These are phyloP conservation scores for Phyllosticta citriasiana DNA, from an alignment of 2,329 filamentous ascomycete species.

Conservation along the genomic window DNA sequence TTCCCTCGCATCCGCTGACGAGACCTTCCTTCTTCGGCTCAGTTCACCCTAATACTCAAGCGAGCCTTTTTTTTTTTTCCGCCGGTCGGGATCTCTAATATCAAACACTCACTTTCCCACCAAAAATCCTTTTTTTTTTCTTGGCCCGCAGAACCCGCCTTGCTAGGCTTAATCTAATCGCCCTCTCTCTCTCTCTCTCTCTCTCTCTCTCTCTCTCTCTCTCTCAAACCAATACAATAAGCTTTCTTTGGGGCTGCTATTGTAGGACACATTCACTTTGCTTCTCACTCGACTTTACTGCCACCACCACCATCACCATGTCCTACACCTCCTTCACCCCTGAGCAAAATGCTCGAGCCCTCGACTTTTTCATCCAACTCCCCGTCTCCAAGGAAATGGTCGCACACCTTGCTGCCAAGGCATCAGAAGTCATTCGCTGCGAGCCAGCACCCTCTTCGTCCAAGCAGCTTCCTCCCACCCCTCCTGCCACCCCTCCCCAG, in stretches of 20 bases:
- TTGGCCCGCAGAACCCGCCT: neutral
- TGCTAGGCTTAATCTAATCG: conserved; percentile 8
- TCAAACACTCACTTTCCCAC: neutral
- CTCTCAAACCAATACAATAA: conserved; percentile 5
- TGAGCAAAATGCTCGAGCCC: conserved; percentile 57
- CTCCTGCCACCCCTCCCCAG: conserved; percentile 49
- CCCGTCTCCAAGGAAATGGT: conserved; percentile 71
- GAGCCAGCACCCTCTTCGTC: conserved; percentile 39
- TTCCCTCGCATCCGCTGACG: neutral
- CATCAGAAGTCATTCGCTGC: conserved; percentile 70
- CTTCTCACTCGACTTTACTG: neutral
- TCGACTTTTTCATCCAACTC: conserved; percentile 72
- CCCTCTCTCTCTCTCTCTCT: neutral
- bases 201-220: neutral
- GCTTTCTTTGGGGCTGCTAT: neutral
- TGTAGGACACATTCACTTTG: neutral
- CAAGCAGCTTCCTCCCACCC: conserved; percentile 47
- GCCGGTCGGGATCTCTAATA: conserved; percentile 9
- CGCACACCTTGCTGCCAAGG: conserved; percentile 62
- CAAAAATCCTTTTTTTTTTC: neutral
- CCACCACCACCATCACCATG: conserved; percentile 23
- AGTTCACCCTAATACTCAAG: neutral
- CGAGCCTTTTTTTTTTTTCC: conserved; percentile 2
- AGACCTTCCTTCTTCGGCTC: neutral
- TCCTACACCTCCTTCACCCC: conserved; percentile 32